These are phyloP conservation scores for Neurospora hispaniola DNA, from an alignment of 495 filamentous ascomycete genomes.

Conservation along the genomic window DNA sequence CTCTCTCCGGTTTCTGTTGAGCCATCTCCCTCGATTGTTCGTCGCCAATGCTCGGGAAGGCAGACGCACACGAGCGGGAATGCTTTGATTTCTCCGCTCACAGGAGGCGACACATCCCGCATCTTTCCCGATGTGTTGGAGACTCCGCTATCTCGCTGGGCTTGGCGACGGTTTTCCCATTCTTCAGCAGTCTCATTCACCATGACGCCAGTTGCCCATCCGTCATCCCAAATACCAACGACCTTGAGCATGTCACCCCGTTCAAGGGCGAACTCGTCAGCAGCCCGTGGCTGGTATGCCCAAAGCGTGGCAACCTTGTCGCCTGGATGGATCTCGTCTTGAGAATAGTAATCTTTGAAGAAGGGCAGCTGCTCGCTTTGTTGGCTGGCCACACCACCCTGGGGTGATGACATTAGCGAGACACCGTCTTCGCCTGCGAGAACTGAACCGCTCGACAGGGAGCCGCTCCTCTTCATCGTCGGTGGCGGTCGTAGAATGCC, in stretches of 20 bases:
- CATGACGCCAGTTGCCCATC: slow-evolving; percentile 92
- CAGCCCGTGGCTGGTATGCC: slow-evolving; percentile 91
- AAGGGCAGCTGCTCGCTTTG: slow-evolving; percentile 89
- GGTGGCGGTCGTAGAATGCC: slow-evolving; percentile 48
- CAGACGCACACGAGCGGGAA: slow-evolving; percentile 98
- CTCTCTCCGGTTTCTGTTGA: slow-evolving; percentile 46
- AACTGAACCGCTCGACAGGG: slow-evolving; percentile 77
- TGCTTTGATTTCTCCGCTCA: slow-evolving; percentile 84
- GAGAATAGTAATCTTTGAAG: slow-evolving; percentile 98
- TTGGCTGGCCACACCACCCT: slow-evolving; percentile 62
- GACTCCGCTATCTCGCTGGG: slow-evolving; percentile 86
- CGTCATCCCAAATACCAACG: slow-evolving; percentile 98
- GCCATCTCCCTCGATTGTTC: slow-evolving; percentile 85
- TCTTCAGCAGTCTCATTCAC: slow-evolving; percentile 78
- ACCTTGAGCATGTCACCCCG: slow-evolving; percentile 98
- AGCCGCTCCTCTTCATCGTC: slow-evolving; percentile 62
- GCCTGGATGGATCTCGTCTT: slow-evolving; percentile 87
- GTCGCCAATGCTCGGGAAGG: slow-evolving; percentile 92
- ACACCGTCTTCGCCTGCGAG: slow-evolving; percentile 58
- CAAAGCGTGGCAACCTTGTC: slow-evolving; percentile 87
- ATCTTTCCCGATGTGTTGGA: slow-evolving; percentile 64
- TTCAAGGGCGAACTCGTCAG: slow-evolving; percentile 88
- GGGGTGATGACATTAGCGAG: slow-evolving; percentile 79
- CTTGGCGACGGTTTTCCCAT: slow-evolving; percentile 63
- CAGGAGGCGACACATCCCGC: slow-evolving; percentile 51